phyloP scores from a whole-genome alignment of 441 rosid species.

The Pelargonium myrrhifolium region DNA sequence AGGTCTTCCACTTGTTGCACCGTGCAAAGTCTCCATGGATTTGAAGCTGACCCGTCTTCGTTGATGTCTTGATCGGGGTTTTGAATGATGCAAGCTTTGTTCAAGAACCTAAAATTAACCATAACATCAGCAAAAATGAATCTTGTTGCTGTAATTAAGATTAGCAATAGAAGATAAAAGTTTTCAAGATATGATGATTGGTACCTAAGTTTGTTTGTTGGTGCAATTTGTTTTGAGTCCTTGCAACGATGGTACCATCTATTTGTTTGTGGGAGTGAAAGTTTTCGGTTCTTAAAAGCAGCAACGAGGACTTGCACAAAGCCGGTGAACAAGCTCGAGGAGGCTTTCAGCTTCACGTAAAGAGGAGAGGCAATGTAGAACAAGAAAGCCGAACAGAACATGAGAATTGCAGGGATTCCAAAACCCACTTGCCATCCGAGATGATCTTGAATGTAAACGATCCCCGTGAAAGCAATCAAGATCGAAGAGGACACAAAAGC shows the following conservation, averaged over 20 bases:
- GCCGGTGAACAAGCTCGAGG: slow-evolving; percentile 56
- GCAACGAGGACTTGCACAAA: slow-evolving; percentile 56
- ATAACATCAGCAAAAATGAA: no score
- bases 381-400: slow-evolving; percentile 46
- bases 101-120: slow-evolving; percentile 57
- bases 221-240: slow-evolving; percentile 35
- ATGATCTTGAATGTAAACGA: slow-evolving; percentile 77
- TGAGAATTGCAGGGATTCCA: slow-evolving; percentile 66
- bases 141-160: background rate
- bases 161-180: no score
- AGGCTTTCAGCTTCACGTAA: slow-evolving; percentile 49
- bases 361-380: slow-evolving; percentile 66
- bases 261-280: slow-evolving; percentile 39
- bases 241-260: slow-evolving; percentile 38
- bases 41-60: slow-evolving; percentile 41
- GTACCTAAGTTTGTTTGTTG: slow-evolving; percentile 59
- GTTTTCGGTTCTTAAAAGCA: slow-evolving; percentile 53
- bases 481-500: slow-evolving; percentile 58
- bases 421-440: slow-evolving; percentile 75
- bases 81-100: slow-evolving; percentile 71
- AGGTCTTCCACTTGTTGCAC: slow-evolving; percentile 76
- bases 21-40: slow-evolving; percentile 77
- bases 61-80: slow-evolving; percentile 52
- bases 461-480: slow-evolving; percentile 55
- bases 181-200: background rate